Evolutionary conservation across 257 asterid genomes (phyloP), one percentile per base, ranked within the genome.

Genomic region (Knoxia roxburghii): DNA sequence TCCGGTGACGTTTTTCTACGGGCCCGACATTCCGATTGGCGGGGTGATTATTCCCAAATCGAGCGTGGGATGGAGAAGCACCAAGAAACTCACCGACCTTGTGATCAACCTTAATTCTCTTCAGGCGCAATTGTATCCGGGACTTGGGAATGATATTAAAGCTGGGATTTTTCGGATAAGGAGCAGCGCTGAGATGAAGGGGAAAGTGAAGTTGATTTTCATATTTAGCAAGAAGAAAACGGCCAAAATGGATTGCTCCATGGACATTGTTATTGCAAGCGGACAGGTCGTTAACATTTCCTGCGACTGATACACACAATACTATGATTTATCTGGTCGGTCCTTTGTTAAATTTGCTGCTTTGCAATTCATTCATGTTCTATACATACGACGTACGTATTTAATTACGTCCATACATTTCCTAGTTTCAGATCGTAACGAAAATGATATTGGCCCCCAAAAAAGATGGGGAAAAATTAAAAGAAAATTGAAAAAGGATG

Each of bases 201-300:
- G 89, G 39, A 82, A 66, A 52, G 84, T 79, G 64, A 76, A 52
- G 64, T 12, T 85, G 67, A n/a, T 80, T 0, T 60, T 61, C 13
- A 67, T 85, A 29, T 59, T 82, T 58, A 85, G 64, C 82, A 85
- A 59, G 81, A 85, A 62, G 6, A 85, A 53, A 60, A 35, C 68
- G 0, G 57, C 79, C 20, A 67, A 50, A 9, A 72, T 85, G 90
- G 50, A 77, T 51, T 85, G 88, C 46, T 17, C 39, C 18, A 39
- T 81, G 7, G 57, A 67, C 32, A 27, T 81, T 59, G 60, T 1
- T 12, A 18, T 40, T n/a, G 21, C 21, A 23, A 21, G 33, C 45
- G 18, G 6, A 12, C 51, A 61, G 51, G 51, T 61, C 0, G 51
- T 10, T 13, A 61, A 61, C 50, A 12, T 45, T 15, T 14, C 18